Conservation (phyloP, 192 early-diverging fungal genomes). For the Backusella morwellensis region DNA sequence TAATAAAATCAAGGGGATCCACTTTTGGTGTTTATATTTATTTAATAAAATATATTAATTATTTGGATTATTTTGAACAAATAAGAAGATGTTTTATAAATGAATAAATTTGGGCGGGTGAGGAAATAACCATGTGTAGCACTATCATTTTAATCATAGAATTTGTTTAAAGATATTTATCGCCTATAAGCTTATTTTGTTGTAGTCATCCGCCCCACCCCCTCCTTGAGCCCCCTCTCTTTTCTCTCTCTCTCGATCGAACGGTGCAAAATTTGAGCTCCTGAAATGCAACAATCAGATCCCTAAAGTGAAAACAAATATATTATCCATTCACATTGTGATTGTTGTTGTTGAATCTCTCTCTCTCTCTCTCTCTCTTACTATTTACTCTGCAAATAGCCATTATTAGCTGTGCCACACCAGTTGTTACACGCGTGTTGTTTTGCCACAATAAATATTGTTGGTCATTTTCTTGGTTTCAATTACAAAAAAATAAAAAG, state of each 20-base stretch:
- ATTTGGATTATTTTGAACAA: background rate
- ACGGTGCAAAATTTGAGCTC: background rate
- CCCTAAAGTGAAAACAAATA: background rate
- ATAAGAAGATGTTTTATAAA: background rate
- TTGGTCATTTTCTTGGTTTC: background rate
- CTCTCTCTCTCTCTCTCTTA: background rate
- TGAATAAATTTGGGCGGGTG: background rate
- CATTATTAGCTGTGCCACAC: background rate
- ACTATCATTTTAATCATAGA: background rate
- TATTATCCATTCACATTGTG: background rate
- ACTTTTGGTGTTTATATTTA: background rate
- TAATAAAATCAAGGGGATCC: background rate
- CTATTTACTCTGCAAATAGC: background rate
- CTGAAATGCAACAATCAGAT: background rate
- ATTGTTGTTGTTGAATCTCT: background rate
- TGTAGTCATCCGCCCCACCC: too few relatives aligned
- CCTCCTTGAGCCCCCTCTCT: background rate
- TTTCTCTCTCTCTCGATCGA: too few relatives aligned
- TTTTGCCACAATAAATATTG: background rate
- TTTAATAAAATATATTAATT: slow-evolving; percentile 4
- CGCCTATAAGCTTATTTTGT: background rate
- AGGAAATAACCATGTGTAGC: background rate
- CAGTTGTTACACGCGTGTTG: background rate
- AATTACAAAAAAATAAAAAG: background rate
- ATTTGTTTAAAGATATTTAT: background rate